Evolutionary conservation across 345 rosid species (phyloP), one percentile per base, ranked within the genome.

Genomic region (Camelina neglecta): DNA sequence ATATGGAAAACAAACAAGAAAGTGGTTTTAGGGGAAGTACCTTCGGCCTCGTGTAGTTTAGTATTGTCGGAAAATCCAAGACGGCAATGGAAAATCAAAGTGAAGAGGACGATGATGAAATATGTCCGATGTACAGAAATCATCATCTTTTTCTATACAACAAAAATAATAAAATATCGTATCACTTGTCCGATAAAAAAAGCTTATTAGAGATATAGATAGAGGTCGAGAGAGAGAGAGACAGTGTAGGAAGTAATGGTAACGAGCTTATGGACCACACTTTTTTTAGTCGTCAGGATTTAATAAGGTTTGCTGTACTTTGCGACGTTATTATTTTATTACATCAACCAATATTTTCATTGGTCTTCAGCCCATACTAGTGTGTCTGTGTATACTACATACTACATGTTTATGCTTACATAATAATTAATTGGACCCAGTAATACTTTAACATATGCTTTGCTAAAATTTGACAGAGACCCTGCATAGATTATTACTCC

Each of bases 21-120:
- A 9, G 65, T 16, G 7, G 23, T 2, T 51, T 39, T n/a, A 26
- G 57, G 60, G 36, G 48, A 12, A 16, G 48, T 79, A 79, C 82
- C 82, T 79, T 79, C 82, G 1, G 23, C 50, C 26, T 69, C 75
- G 18, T 69, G 76, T 67, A 79, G 82, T 70, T 49, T 74, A 41
- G 36, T 42, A 38, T 66, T 55, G 50, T 63, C 76, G 4, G 79
- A 75, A 42, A 31, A 58, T 69, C 67, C 79, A 62, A 60, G 60
- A 38, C 9, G 66, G 3, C 45, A 6, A 31, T 56, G 63, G 51
- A 58, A 33, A 61, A 64, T 70, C 45, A 74, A 4, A 11, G 72
- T 55, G 59, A 67, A 71, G 72, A 60, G 9, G 76, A 54, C 57
- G 66, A 78, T 61, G 75, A 68, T 41, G 71, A 63, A 64, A 47